These are phyloP conservation scores for Coemansia sp. DNA, from an alignment of 192 early-diverging fungal genomes.

Conservation along the genomic window DNA sequence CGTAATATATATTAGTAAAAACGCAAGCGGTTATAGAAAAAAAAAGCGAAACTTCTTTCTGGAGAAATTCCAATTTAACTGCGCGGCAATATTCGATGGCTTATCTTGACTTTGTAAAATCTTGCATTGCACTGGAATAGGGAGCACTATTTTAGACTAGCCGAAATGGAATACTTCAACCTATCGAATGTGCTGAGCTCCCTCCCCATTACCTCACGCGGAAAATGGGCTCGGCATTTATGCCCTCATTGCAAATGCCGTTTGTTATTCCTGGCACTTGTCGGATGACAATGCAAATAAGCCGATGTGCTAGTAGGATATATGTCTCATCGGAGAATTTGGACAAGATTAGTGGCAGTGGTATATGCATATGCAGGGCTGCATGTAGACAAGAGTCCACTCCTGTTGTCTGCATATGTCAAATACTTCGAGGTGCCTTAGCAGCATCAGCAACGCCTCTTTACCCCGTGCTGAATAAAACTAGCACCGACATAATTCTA, in stretches of 20 bases:
- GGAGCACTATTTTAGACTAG: background rate
- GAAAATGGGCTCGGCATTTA: constrained; percentile 4
- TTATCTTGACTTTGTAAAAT: no score
- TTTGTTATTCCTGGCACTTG: background rate
- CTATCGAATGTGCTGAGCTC: background rate
- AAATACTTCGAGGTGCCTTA: no score
- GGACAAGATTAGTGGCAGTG: background rate
- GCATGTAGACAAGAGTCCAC: no score
- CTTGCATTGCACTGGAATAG: no score
- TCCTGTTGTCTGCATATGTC: no score
- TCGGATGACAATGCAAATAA: background rate
- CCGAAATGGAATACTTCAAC: background rate
- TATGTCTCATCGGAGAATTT: background rate
- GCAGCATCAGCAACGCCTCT: no score
- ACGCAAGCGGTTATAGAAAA: no score
- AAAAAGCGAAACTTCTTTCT: no score
- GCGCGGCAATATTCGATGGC: no score
- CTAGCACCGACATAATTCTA: background rate
- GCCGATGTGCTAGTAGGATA: background rate
- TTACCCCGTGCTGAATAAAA: background rate
- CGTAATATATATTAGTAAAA: no score
- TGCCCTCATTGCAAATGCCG: background rate
- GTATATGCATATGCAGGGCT: no score
- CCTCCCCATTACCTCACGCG: constrained; percentile 15
- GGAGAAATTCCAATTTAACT: no score